Evolutionary conservation across 768 basidiomycete species (phyloP).

Genomic region (Boletus speciosus): DNA sequence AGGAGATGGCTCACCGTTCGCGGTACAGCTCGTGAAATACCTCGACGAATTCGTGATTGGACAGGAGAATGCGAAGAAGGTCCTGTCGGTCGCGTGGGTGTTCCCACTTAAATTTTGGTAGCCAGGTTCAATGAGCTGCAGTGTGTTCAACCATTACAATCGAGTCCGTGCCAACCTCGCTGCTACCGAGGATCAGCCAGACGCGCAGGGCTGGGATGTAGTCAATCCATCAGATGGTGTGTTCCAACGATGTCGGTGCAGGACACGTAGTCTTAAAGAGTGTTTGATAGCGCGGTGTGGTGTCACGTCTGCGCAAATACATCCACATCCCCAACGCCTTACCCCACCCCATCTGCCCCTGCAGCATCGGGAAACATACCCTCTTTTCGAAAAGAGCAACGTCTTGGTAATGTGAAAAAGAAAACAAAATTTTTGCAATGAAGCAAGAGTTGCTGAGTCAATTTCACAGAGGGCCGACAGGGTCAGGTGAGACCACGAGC

Average conservation of each 20-base stretch:
- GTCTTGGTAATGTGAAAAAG: conserved; percentile 80
- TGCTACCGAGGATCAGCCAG: conserved; percentile 40
- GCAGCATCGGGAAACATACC: conserved; percentile 41
- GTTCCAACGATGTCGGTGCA: conserved; percentile 2
- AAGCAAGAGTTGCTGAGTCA: conserved; percentile 5
- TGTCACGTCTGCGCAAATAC: conserved; percentile 56
- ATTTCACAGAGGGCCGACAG: conserved; percentile 68
- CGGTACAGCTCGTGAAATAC: conserved; percentile 69
- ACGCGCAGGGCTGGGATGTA: conserved; percentile 27
- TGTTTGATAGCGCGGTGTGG: conserved; percentile 33
- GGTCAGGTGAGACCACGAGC: conserved; percentile 56
- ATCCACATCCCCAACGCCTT: conserved; percentile 51
- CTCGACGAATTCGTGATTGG: conserved; percentile 89
- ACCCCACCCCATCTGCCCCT: conserved; percentile 35
- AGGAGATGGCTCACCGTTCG: conserved; percentile 9
- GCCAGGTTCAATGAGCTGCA: conserved; percentile 28
- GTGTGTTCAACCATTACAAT: conserved; percentile 94
- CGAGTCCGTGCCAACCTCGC: conserved; percentile 73
- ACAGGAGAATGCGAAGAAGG: conserved; percentile 90
- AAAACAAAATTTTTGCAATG: conserved; percentile 6
- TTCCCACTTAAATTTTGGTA: background rate
- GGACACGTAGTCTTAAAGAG: background rate
- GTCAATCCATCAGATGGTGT: conserved; percentile 27
- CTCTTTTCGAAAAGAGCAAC: conserved; percentile 92
- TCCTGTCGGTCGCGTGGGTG: conserved; percentile 88